These are phyloP conservation scores for Russula griseocarnosa DNA, from an alignment of 768 basidiomycete species.

Conservation along the genomic window DNA sequence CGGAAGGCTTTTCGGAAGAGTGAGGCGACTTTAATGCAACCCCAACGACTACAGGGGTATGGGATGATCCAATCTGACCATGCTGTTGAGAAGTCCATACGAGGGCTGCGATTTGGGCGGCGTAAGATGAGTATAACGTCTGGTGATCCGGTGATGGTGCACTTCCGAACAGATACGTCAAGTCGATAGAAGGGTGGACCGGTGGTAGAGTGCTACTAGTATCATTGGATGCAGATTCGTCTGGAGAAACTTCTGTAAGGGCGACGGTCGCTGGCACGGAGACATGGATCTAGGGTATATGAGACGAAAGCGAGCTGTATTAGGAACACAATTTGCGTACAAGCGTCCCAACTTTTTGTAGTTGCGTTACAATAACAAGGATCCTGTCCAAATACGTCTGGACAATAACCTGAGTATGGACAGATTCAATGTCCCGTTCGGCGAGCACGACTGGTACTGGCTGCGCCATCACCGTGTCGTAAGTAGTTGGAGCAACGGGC, in stretches of 20 bases:
- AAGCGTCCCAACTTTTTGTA: conserved; percentile 85
- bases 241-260: conserved; percentile 40
- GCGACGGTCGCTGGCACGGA: conserved; percentile 62
- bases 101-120: conserved; percentile 81
- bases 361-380: conserved; percentile 84
- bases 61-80: conserved; percentile 31
- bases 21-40: conserved; percentile 46
- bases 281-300: conserved; percentile 64
- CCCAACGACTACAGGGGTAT: conserved; percentile 24
- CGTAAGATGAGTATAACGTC: conserved; percentile 74
- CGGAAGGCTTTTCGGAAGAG: conserved; percentile 72
- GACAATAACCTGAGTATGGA: conserved; percentile 67
- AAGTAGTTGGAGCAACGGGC: conserved; percentile 1
- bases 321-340: conserved; percentile 41
- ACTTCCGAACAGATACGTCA: conserved; percentile 75
- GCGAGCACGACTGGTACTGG: conserved; percentile 45
- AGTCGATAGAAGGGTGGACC: conserved; percentile 67
- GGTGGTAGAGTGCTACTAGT: conserved; percentile 43
- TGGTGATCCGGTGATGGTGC: conserved; percentile 65
- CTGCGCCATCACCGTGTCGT: conserved; percentile 33
- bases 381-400: conserved; percentile 78
- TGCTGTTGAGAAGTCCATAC: conserved; percentile 61
- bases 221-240: conserved; percentile 38
- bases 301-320: conserved; percentile 19
- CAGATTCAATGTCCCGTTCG: conserved; percentile 50